These are phyloP conservation scores for Rosa multiflora DNA, from an alignment of 306 rosid genomes.

Conservation along the genomic window DNA sequence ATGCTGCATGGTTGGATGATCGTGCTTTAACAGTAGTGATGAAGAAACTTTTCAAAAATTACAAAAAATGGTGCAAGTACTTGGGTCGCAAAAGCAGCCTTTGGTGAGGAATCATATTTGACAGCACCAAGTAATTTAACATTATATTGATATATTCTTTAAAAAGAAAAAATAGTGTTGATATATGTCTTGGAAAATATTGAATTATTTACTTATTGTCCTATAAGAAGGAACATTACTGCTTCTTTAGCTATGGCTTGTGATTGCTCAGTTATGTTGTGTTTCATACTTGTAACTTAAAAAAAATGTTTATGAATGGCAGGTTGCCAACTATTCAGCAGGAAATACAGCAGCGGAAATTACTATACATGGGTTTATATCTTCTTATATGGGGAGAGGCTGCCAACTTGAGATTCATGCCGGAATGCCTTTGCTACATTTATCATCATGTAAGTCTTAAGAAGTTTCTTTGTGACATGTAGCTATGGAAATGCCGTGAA, in stretches of 20 bases:
- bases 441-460: slow-evolving; percentile 82
- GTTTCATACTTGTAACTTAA: slow-evolving; percentile 10
- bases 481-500: neutral
- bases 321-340: slow-evolving; percentile 97
- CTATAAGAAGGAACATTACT: neutral
- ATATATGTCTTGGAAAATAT: neutral
- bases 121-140: neutral
- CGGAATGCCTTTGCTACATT: slow-evolving; percentile 97
- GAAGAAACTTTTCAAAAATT: slow-evolving; percentile 92
- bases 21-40: slow-evolving; percentile 75
- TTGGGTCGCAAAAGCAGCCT: slow-evolving; percentile 98
- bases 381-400: slow-evolving; percentile 99
- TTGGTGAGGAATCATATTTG: slow-evolving; percentile 59
- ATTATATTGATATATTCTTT: neutral
- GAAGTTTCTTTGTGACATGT: neutral
- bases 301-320: slow-evolving; percentile 23
- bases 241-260: neutral
- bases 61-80: slow-evolving; percentile 93
- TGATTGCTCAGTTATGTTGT: neutral
- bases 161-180: neutral
- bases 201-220: neutral
- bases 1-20: slow-evolving; percentile 69
- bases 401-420: slow-evolving; percentile 98
- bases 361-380: slow-evolving; percentile 91
- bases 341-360: slow-evolving; percentile 91